These are phyloP conservation scores for Zelonia costaricensis DNA, from an alignment of 208 protist genomes.

Conservation along the genomic window DNA sequence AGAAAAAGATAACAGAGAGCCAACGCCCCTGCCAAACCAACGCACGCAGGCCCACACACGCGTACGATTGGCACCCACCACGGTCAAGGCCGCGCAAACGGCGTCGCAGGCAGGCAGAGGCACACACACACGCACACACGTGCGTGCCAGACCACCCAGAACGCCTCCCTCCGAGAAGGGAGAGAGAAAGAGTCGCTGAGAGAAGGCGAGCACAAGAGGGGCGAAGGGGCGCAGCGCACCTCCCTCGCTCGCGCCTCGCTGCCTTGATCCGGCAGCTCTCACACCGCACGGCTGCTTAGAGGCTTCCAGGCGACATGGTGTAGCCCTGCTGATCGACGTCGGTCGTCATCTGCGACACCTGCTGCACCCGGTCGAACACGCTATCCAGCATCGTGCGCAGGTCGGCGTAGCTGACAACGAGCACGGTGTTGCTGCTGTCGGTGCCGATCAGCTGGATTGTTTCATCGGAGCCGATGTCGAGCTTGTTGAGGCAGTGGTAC, in stretches of 20 bases:
- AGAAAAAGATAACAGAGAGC: not conserved
- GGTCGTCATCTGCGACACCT: slow-evolving; percentile 36
- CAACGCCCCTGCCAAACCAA: too few species aligned
- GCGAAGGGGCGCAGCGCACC: too few species aligned
- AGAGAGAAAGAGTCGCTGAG: not conserved
- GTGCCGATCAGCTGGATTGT: slow-evolving; percentile 92
- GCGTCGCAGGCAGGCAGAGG: not conserved
- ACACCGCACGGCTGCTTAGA: slow-evolving; percentile 11
- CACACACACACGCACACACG: not conserved
- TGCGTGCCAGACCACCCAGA: not conserved
- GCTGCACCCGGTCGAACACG: slow-evolving; percentile 87
- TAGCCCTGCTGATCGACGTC: slow-evolving; percentile 31
- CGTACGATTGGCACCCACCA: too few species aligned
- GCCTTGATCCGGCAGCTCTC: too few species aligned
- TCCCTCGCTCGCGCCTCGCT: not conserved
- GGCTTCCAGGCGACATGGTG: slow-evolving; percentile 30
- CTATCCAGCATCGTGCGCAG: slow-evolving; percentile 86
- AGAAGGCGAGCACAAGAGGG: too few species aligned
- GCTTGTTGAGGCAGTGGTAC: slow-evolving; percentile 97
- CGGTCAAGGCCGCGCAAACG: not conserved
- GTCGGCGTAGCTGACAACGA: slow-evolving; percentile 96
- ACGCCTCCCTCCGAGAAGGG: not conserved
- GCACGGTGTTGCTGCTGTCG: slow-evolving; percentile 86
- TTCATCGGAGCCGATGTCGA: slow-evolving; percentile 95
- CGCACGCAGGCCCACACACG: too few species aligned